Percentiles rank a stretch among this genome's conserved stretches.
Evolutionary conservation across 192 early-diverging fungal species (phyloP).

Genomic region (Chytriomyces confervae): DNA sequence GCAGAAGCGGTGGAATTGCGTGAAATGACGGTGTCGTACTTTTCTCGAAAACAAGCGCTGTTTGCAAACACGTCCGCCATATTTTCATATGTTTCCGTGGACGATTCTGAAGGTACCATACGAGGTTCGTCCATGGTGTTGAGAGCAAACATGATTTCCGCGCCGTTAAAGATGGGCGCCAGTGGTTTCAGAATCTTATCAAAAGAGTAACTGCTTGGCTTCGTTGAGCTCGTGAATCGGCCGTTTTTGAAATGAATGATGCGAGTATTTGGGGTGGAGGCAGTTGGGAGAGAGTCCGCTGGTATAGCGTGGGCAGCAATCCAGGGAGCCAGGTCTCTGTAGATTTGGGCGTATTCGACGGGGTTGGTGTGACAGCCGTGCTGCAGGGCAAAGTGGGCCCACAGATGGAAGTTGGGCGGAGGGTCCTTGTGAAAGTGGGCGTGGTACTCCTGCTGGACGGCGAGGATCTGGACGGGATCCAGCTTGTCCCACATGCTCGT

Average conservation of each 20-base stretch:
- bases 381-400: neutral
- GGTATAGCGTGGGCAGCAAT: neutral
- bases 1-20: neutral
- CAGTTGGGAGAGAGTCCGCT: neutral
- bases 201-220: neutral
- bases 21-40: neutral
- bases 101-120: conserved; percentile 8
- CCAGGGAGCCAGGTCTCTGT: conserved; percentile 2
- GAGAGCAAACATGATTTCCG: neutral
- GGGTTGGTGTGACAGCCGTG: neutral
- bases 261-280: neutral
- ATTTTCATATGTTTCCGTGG: neutral
- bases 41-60: conserved; percentile 5
- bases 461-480: neutral
- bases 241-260: neutral
- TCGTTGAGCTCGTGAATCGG: neutral
- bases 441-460: neutral
- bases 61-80: conserved; percentile 1
- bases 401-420: neutral
- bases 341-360: conserved; percentile 26
- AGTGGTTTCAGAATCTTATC: neutral
- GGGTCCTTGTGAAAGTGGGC: neutral
- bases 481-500: too few relatives aligned
- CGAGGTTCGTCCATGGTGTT: conserved; percentile 20
- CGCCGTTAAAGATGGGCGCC: neutral